Conservation (phyloP, 2,329 filamentous ascomycete genomes). For the Hymenoscyphus albidus region DNA sequence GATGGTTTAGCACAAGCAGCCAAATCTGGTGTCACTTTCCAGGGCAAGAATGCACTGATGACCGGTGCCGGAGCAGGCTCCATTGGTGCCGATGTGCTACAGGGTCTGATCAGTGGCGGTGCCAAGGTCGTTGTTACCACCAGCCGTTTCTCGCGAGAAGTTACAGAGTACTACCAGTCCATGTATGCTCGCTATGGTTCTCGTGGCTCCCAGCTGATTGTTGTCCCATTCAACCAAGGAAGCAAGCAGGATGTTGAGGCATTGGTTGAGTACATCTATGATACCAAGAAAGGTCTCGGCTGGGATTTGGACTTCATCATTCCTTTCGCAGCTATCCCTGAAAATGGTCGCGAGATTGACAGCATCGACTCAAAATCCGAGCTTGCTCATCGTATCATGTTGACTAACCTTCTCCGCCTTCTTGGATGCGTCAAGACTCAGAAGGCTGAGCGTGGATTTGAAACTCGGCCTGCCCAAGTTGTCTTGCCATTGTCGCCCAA, state of each 20-base stretch:
- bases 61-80: constrained; percentile 97
- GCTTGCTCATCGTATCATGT: constrained; percentile 96
- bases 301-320: constrained; percentile 98
- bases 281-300: constrained; percentile 89
- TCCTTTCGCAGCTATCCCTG: constrained; percentile 94
- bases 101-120: constrained; percentile 92
- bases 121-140: constrained; percentile 97
- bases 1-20: constrained; percentile 89
- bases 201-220: constrained; percentile 91
- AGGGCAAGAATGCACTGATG: constrained; percentile 95
- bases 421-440: constrained; percentile 87
- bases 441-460: constrained; percentile 82
- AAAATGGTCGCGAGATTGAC: constrained; percentile 97
- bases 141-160: constrained; percentile 91
- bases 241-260: constrained; percentile 98
- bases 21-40: constrained; percentile 81
- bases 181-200: constrained; percentile 96
- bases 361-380: constrained; percentile 96
- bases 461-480: constrained; percentile 94
- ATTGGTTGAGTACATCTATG: constrained; percentile 93
- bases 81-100: constrained; percentile 93
- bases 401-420: constrained; percentile 92
- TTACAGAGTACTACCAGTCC: constrained; percentile 98
- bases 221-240: constrained; percentile 98
- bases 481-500: constrained; percentile 95